Percentiles rank a stretch among this genome's conserved stretches.
phyloP scores from a whole-genome alignment of 768 basidiomycete genomes.

The Trametopsis cervina region DNA sequence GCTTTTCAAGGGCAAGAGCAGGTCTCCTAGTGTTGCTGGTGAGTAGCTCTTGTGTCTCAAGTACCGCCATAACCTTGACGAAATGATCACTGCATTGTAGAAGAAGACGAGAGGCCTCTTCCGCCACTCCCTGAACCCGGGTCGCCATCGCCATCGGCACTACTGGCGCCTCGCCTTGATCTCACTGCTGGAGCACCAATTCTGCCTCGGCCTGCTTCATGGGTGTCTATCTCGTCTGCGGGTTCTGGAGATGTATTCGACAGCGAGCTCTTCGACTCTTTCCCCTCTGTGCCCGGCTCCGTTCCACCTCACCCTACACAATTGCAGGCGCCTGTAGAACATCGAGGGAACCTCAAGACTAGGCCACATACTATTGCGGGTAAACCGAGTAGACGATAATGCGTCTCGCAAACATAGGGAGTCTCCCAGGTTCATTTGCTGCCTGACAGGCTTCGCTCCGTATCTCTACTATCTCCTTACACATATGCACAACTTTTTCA shows the following conservation, averaged over 20 bases:
- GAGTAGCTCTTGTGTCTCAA: conserved; percentile 3
- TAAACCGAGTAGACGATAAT: neutral
- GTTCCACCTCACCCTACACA: conserved; percentile 26
- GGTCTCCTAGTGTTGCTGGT: conserved; percentile 9
- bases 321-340: neutral
- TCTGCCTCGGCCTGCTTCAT: conserved; percentile 34
- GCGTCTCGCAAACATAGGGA: too few relatives aligned
- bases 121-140: conserved; percentile 9
- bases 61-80: neutral
- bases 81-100: neutral
- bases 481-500: neutral
- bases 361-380: neutral
- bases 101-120: conserved; percentile 7
- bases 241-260: conserved; percentile 43
- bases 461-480: neutral
- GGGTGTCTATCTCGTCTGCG: conserved; percentile 28
- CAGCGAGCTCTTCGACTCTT: conserved; percentile 58
- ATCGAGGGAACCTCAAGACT: too few relatives aligned
- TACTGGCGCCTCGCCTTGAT: conserved; percentile 3
- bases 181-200: neutral
- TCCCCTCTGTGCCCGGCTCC: conserved; percentile 60
- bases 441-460: too few relatives aligned
- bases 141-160: conserved; percentile 7
- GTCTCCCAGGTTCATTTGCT: too few relatives aligned
- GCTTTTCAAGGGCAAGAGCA: conserved; percentile 19